Percentiles rank a stretch among this genome's conserved stretches.
phyloP scores from a whole-genome alignment of 768 basidiomycete genomes.

The Russula lepida region DNA sequence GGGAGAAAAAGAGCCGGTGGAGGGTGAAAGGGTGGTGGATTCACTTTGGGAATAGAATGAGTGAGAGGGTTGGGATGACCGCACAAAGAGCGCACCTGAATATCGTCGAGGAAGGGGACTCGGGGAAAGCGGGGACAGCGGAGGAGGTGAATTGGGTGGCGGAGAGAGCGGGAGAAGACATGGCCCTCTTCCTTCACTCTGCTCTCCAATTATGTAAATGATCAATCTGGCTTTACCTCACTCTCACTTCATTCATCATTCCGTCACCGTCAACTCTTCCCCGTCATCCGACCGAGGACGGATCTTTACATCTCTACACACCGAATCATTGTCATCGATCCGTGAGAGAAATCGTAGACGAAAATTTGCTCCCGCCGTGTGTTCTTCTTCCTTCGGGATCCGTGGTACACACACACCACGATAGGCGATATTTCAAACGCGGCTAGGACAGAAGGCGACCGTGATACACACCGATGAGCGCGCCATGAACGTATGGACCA shows the following conservation, averaged over 20 bases:
- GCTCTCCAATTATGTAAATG: no score
- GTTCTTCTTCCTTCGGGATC: slow-evolving; percentile 7
- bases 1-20: neutral
- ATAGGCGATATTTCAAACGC: slow-evolving; percentile 10
- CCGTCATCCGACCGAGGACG: slow-evolving; percentile 17
- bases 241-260: no score
- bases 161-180: no score
- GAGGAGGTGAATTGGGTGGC: no score
- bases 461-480: slow-evolving; percentile 16
- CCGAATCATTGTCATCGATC: neutral
- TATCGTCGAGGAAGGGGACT: no score
- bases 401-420: neutral
- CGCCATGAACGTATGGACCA: slow-evolving; percentile 15
- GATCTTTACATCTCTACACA: slow-evolving; percentile 17
- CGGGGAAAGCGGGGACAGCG: no score
- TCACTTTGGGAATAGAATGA: neutral
- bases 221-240: no score
- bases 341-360: neutral
- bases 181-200: no score
- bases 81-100: neutral
- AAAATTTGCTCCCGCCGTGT: slow-evolving; percentile 3
- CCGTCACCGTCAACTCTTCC: slow-evolving; percentile 14
- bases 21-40: neutral
- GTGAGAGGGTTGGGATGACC: neutral
- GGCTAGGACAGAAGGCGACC: slow-evolving; percentile 7